Evolutionary conservation across 2,329 filamentous ascomycete genomes (phyloP).

Genomic region (Exutisphaerella laricina): DNA sequence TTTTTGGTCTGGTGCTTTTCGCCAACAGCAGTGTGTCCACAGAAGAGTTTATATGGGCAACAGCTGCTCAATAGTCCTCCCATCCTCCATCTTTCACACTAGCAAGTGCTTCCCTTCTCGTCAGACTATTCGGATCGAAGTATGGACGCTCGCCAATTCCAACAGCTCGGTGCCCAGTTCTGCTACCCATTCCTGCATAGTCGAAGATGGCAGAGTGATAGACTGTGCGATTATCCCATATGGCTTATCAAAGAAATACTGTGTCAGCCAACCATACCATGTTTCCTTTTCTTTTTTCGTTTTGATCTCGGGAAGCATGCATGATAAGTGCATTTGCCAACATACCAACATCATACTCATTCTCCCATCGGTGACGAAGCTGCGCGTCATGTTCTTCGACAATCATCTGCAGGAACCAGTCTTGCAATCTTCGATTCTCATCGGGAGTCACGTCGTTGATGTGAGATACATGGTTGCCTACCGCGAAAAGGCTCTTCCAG

Average conservation of each 20-base stretch:
- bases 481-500: conserved; percentile 57
- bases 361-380: conserved; percentile 46
- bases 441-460: conserved; percentile 46
- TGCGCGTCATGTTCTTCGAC: conserved; percentile 48
- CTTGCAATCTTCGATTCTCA: conserved; percentile 19
- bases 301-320: too few species aligned
- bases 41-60: too few species aligned
- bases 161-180: background rate
- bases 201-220: background rate
- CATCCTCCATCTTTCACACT: conserved; percentile 4
- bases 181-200: background rate
- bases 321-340: background rate
- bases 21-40: too few species aligned
- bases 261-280: too few species aligned
- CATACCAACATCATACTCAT: conserved; percentile 37
- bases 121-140: conserved; percentile 4
- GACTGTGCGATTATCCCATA: conserved; percentile 5
- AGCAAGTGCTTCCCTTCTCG: conserved; percentile 3
- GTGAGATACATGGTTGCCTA: conserved; percentile 51
- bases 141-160: background rate
- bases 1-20: too few species aligned
- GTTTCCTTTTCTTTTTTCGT: background rate
- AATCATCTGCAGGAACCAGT: conserved; percentile 32
- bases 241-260: background rate
- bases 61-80: background rate